These are phyloP conservation scores for Plasmodium ovale DNA, from an alignment of 169 alveolate genomes.

Conservation along the genomic window DNA sequence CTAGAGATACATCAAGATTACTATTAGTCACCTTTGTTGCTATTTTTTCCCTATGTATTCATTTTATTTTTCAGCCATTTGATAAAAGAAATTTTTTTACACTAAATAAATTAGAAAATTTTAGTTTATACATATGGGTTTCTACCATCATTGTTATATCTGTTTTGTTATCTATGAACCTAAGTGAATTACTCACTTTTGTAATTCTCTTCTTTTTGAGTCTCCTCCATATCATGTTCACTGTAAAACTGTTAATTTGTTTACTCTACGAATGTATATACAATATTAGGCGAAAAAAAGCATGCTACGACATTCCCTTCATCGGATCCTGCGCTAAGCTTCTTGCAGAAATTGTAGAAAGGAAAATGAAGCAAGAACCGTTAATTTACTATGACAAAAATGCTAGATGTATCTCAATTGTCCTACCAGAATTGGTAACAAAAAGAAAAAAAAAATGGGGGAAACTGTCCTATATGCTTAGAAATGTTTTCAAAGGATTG, in stretches of 20 bases:
- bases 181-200: constrained; percentile 66
- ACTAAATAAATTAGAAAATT: constrained; percentile 57
- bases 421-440: constrained; percentile 64
- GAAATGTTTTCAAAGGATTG: constrained; percentile 9
- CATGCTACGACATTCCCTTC: constrained; percentile 77
- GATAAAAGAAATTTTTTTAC: constrained; percentile 84
- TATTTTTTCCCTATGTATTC: constrained; percentile 81
- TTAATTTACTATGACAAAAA: constrained; percentile 76
- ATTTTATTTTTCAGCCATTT: constrained; percentile 86
- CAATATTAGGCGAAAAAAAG: constrained; percentile 67
- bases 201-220: constrained; percentile 44
- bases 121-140: constrained; percentile 59
- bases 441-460: constrained; percentile 11
- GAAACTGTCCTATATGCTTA: neutral
- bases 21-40: constrained; percentile 86
- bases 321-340: constrained; percentile 49
- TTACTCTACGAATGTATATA: constrained; percentile 80
- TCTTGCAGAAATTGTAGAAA: constrained; percentile 73
- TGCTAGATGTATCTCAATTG: constrained; percentile 56
- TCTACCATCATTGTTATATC: constrained; percentile 52
- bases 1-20: constrained; percentile 84
- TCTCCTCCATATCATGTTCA: constrained; percentile 45
- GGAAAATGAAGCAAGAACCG: constrained; percentile 78
- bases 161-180: constrained; percentile 73
- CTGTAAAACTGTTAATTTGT: constrained; percentile 49